Evolutionary conservation across 345 rosid species (phyloP), one percentile per base, ranked within the genome.

Genomic region (Eucalyptus polybractea): DNA sequence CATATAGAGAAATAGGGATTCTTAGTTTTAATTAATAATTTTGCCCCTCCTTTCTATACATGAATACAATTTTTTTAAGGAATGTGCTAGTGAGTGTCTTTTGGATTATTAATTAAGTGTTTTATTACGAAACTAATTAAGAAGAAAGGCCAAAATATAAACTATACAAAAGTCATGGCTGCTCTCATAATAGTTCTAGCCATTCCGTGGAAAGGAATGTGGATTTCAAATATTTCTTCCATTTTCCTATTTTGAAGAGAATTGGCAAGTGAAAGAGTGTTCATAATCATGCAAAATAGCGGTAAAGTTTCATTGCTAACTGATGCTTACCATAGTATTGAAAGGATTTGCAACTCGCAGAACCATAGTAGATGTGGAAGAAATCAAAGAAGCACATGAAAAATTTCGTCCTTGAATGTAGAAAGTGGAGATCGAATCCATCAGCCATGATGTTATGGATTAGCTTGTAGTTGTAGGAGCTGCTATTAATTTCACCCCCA

Each of bases 361-460:
- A 50, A 50, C 25, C 60, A 12, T 3, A 21, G 60, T 54, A 54
- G 60, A 54, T 7, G 16, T 3, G 0, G 13, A 5, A 6, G 12
- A 69, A 69, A 33, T 69, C 24, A 16, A 69, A 69, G 6, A 3
- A 31, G 42, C 80, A 69, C 10, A 69, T 3, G 22, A 33, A 69
- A 16, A 3, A 0, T 69, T 31, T 31, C 24, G 5, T 31, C 12
- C 3, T 7, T 62, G 7, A 50, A n/a, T 4, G 3, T 62, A 1
- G 5, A 31, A 13, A n/a, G 22, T 0, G 0, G 44, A 33, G 7
- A 31, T 0, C 4, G 0, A 33, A 72, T 72, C 44, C 80, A 8
- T 72, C 44, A 5, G 44, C 7, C 81, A 5, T 72, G 25, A 33
- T 69, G 13, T 5, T 69, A 37, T 69, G 80, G 25, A 69, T 33